phyloP scores from a whole-genome alignment of 345 rosid species.

The Pugionium cornutum region DNA sequence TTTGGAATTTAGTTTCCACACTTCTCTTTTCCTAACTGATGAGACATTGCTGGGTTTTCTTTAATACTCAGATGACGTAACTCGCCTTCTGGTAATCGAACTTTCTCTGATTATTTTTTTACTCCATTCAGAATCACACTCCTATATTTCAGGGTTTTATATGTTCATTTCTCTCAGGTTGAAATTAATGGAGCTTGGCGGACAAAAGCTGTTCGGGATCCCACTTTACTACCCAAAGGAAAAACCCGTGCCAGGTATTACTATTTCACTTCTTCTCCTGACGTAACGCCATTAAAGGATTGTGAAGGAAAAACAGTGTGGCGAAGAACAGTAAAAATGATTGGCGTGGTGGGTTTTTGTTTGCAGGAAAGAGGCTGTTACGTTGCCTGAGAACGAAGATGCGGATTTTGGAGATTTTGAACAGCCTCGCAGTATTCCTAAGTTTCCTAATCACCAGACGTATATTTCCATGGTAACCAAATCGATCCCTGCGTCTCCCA shows the following conservation, averaged over 20 bases:
- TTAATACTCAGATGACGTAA: slow-evolving; percentile 66
- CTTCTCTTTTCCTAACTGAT: slow-evolving; percentile 10
- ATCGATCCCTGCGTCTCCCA: neutral
- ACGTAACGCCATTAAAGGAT: slow-evolving; percentile 13
- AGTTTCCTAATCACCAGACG: slow-evolving; percentile 46
- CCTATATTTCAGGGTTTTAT: neutral
- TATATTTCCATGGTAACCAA: slow-evolving; percentile 68
- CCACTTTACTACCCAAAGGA: slow-evolving; percentile 70
- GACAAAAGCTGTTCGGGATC: slow-evolving; percentile 55
- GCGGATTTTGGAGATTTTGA: slow-evolving; percentile 60
- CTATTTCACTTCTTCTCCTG: neutral
- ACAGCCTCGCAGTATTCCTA: slow-evolving; percentile 47
- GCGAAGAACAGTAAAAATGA: neutral
- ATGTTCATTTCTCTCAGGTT: slow-evolving; percentile 45
- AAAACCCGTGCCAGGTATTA: slow-evolving; percentile 65
- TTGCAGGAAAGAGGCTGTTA: slow-evolving; percentile 77
- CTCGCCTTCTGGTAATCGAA: slow-evolving; percentile 67
- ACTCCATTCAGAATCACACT: neutral
- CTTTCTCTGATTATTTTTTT: slow-evolving; percentile 3
- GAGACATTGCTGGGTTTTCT: slow-evolving; percentile 12
- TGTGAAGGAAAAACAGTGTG: neutral
- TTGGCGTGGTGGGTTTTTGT: slow-evolving; percentile 17
- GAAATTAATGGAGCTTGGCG: slow-evolving; percentile 86
- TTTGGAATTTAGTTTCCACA: neutral
- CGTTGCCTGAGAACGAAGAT: slow-evolving; percentile 62